Conservation (phyloP, 2,329 filamentous ascomycete species). For the Paecilomyces sp. region DNA sequence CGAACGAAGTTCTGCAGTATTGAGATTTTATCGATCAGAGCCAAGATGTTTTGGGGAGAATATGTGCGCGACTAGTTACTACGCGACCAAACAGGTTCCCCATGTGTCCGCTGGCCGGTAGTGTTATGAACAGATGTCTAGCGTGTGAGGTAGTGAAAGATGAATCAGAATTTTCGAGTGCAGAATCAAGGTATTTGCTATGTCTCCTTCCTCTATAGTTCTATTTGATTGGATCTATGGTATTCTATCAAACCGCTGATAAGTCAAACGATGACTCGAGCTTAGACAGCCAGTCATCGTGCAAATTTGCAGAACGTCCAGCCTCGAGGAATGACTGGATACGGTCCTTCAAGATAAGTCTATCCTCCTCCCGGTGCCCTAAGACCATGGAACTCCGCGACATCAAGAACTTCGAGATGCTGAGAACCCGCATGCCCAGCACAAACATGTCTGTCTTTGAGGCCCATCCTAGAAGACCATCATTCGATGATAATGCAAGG, state of each 20-base stretch:
- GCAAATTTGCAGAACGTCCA: slow-evolving; percentile 18
- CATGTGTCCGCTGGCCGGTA: not conserved
- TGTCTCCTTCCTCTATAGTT: not conserved
- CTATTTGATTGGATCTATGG: not conserved
- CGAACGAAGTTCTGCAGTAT: too few species aligned
- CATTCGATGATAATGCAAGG: slow-evolving; percentile 30
- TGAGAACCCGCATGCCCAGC: slow-evolving; percentile 32
- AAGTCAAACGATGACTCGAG: slow-evolving; percentile 17
- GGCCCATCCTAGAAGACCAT: slow-evolving; percentile 67
- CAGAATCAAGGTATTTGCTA: not conserved
- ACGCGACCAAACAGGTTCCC: not conserved
- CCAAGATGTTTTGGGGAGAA: not conserved
- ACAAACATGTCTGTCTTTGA: slow-evolving; percentile 60
- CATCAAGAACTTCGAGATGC: slow-evolving; percentile 27
- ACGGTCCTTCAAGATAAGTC: slow-evolving; percentile 10
- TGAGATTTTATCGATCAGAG: not conserved
- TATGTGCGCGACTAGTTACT: not conserved
- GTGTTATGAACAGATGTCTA: not conserved
- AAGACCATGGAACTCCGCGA: slow-evolving; percentile 12
- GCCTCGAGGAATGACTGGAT: slow-evolving; percentile 17
- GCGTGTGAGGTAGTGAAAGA: too few species aligned
- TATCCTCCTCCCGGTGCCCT: slow-evolving; percentile 10
- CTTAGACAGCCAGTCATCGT: slow-evolving; percentile 24
- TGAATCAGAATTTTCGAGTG: not conserved
- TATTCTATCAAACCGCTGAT: slow-evolving; percentile 4